A percentile compares a stretch with the other conserved stretches of the same genome.
Conservation (phyloP, 2,329 filamentous ascomycete genomes). For the Penicillium sclerotigenum region DNA sequence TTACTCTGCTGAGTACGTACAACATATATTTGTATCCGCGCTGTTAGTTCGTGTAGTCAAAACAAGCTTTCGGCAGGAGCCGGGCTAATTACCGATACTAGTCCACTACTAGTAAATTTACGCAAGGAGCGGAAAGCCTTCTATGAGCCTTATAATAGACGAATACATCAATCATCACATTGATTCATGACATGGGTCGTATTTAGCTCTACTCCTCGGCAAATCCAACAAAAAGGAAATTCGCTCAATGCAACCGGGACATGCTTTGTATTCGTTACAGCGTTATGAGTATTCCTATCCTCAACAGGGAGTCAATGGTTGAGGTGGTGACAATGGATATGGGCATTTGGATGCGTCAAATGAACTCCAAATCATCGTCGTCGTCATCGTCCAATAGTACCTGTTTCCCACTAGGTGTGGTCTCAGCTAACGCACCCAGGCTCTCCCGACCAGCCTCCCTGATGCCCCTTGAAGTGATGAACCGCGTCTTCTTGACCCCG, state of each 20-base stretch:
- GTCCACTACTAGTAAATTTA: not conserved
- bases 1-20: not conserved
- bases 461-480: slow-evolving; percentile 74
- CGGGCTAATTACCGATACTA: not conserved
- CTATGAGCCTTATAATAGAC: not conserved
- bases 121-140: not conserved
- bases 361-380: slow-evolving; percentile 51
- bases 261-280: slow-evolving; percentile 18
- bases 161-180: slow-evolving; percentile 2
- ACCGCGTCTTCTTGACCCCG: slow-evolving; percentile 66
- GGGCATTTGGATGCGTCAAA: slow-evolving; percentile 20
- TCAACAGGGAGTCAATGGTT: not conserved
- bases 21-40: not conserved
- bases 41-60: not conserved
- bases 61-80: slow-evolving; percentile 1
- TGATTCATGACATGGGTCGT: not conserved
- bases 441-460: slow-evolving; percentile 73
- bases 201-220: not conserved
- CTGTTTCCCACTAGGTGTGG: slow-evolving; percentile 8
- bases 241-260: slow-evolving; percentile 6
- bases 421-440: slow-evolving; percentile 53
- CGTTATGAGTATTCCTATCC: slow-evolving; percentile 1
- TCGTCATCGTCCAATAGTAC: slow-evolving; percentile 46
- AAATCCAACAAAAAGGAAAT: slow-evolving; percentile 6
- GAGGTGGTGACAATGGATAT: not conserved